phyloP scores from a whole-genome alignment of 2,329 filamentous ascomycete genomes.

The Teratosphaeriaceae sp. region DNA sequence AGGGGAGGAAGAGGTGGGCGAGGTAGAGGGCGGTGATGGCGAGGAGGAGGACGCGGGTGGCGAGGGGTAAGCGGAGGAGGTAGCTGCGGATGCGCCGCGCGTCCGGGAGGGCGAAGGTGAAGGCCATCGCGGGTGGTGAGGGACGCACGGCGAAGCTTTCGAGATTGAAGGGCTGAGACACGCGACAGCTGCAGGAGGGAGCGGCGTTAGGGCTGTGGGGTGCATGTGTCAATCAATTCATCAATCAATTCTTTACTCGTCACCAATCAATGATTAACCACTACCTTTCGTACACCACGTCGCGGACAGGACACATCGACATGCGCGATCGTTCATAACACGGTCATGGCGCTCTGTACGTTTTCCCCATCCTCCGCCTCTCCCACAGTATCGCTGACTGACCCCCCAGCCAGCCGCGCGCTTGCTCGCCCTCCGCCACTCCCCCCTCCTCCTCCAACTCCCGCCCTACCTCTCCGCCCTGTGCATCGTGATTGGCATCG shows the following conservation, averaged over 20 bases:
- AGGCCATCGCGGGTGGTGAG: constrained; percentile 32
- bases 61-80: constrained; percentile 75
- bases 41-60: constrained; percentile 65
- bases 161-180: too few species aligned
- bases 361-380: neutral
- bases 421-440: constrained; percentile 64
- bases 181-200: too few species aligned
- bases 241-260: neutral
- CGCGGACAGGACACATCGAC: too few species aligned
- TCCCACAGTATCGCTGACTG: constrained; percentile 11
- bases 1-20: constrained; percentile 60
- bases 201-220: too few species aligned
- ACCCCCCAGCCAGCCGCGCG: constrained; percentile 36
- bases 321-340: neutral
- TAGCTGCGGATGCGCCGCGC: constrained; percentile 71
- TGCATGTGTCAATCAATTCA: too few species aligned
- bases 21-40: constrained; percentile 65
- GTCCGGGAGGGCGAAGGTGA: constrained; percentile 56
- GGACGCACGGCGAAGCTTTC: neutral
- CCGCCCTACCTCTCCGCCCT: constrained; percentile 83
- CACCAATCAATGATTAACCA: too few species aligned
- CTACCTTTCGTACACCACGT: too few species aligned
- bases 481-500: constrained; percentile 76
- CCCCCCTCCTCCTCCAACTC: constrained; percentile 73
- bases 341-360: constrained; percentile 24